Conservation (phyloP, 257 asterid species). For the Solanum peruvianum region DNA sequence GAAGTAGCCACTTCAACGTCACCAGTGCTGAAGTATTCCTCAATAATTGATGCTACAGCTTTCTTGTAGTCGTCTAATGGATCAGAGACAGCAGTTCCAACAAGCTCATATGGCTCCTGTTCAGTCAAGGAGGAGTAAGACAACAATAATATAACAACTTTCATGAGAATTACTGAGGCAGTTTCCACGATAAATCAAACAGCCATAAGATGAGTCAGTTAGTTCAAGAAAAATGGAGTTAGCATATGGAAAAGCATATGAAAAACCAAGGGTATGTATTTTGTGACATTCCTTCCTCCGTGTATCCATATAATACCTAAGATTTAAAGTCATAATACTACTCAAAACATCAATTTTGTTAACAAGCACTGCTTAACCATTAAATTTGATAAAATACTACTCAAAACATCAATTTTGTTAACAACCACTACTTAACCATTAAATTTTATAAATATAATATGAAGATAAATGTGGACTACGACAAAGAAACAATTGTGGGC, state of each 20-base stretch:
- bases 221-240: background rate
- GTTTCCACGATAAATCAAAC: background rate
- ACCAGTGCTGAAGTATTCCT: conserved; percentile 85
- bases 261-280: background rate
- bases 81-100: conserved; percentile 53
- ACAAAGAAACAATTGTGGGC: background rate
- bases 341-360: background rate
- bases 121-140: background rate
- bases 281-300: background rate
- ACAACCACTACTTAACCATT: background rate
- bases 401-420: background rate
- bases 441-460: background rate
- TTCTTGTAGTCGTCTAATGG: conserved; percentile 73
- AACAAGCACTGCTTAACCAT: background rate
- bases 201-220: background rate
- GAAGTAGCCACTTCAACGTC: conserved; percentile 81
- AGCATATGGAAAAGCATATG: background rate
- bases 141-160: background rate
- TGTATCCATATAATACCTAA: background rate
- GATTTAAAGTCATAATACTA: background rate
- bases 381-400: background rate
- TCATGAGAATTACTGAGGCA: background rate
- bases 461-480: background rate
- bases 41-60: conserved; percentile 72
- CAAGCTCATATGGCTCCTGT: conserved; percentile 94